These are phyloP conservation scores for Elsinoe fawcettii DNA, from an alignment of 2,329 filamentous ascomycete species.

Conservation along the genomic window DNA sequence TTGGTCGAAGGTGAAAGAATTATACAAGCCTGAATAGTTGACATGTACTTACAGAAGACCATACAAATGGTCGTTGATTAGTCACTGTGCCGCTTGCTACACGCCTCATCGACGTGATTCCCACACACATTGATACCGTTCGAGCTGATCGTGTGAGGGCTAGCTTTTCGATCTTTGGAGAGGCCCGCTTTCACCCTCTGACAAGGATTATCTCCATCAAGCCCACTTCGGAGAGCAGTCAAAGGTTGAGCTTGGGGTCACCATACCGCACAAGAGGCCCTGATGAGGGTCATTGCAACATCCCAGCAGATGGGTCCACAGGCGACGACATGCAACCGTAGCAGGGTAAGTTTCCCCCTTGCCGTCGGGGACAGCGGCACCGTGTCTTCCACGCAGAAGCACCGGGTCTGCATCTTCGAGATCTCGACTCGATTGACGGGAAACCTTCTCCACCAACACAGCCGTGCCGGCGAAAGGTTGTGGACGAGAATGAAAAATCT, in stretches of 20 bases:
- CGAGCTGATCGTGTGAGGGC: no score
- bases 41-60: no score
- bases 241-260: background rate
- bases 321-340: background rate
- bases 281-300: background rate
- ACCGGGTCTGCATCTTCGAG: background rate
- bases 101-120: no score
- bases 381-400: background rate
- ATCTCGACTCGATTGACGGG: background rate
- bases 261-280: no score
- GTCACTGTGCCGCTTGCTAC: no score
- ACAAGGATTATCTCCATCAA: background rate
- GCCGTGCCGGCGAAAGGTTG: background rate
- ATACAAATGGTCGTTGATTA: no score
- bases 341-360: constrained; percentile 4
- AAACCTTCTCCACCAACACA: background rate
- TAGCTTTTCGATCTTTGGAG: background rate
- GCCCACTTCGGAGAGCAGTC: background rate
- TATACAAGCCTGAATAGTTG: no score
- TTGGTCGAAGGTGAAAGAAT: background rate
- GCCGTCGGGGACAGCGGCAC: background rate
- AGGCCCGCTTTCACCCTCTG: background rate
- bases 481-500: background rate
- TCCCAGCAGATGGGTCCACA: background rate
- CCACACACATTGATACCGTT: no score